Base-by-base conservation (phyloP, 1,284 basidiomycete genomes). In the Pterulicium gracile region DNA sequence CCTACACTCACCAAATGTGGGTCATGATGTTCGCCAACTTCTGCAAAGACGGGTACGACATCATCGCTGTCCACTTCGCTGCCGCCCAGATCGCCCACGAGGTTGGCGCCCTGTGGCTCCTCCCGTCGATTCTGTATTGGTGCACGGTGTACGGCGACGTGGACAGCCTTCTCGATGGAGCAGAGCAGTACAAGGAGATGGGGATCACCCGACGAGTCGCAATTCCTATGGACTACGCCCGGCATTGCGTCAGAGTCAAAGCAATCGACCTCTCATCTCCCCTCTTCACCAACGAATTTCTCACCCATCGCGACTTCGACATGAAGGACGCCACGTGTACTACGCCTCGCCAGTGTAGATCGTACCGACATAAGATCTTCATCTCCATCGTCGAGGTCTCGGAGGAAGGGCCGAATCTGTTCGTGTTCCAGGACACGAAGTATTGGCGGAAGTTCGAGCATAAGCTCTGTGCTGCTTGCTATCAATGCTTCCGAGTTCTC, bases 31-130 rank as follows among this genome's bases (percentile, higher is more conserved):
- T 39, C 36, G 15, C 15, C 36, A 18, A 18, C 7, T 39, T 39
- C 15, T 13, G n/a, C 4, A 4, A 39, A 17, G 15, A 17, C 15
- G n/a, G n/a, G n/a, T 17, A 39, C 15, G 36, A 39, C 36, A 15
- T 15, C 15, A 39, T 39, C 5, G n/a, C 36, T 17, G 19, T 39
- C 36, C 42, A 24, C 42, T 24, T 43, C 17, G 23, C 42, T 17
- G 20, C 23, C 42, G 23, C 42, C 5, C 42, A 23, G 23, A 17
- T 43, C 20, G 42, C 42, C 13, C 23, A 43, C 42, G 42, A 43
- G 23, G 42, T 43, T 7, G 20, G 20, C 23, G 42, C 42, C 23
- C 5, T 43, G 12, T 43, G 42, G 42, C 13, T 24, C 4, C 20
- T 43, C 5, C 42, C 42, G 10, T 13, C 23, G 12, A 24, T 21